phyloP scores from a whole-genome alignment of 352 stramenopile species.

The Phytophthora fragariaefolia region DNA sequence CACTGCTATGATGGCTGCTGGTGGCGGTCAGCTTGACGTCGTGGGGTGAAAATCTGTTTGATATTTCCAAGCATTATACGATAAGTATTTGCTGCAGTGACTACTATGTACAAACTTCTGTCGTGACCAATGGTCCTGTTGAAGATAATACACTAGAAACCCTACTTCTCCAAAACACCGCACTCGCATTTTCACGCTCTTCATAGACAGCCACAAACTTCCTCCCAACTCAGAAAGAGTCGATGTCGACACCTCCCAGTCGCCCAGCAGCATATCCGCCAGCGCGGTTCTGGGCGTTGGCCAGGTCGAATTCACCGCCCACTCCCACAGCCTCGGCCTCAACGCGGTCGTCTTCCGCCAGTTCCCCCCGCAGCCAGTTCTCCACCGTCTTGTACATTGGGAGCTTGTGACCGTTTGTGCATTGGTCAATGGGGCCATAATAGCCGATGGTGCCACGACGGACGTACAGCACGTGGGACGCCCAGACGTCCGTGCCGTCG shows the following conservation, averaged over 20 bases:
- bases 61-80: too few relatives aligned
- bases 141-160: too few relatives aligned
- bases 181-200: too few relatives aligned
- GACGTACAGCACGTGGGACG: slow-evolving; percentile 95
- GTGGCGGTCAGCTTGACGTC: too few relatives aligned
- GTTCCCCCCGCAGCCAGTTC: slow-evolving; percentile 93
- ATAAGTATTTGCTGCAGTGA: too few relatives aligned
- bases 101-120: too few relatives aligned
- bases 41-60: too few relatives aligned
- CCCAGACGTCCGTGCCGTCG: slow-evolving; percentile 97
- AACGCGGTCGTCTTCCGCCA: slow-evolving; percentile 78
- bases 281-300: slow-evolving; percentile 78
- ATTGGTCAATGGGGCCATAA: slow-evolving; percentile 72
- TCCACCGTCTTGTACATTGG: slow-evolving; percentile 94
- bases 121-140: too few relatives aligned
- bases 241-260: slow-evolving; percentile 67
- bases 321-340: slow-evolving; percentile 59
- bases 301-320: slow-evolving; percentile 53
- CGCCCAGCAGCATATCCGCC: slow-evolving; percentile 76
- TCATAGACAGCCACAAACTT: too few relatives aligned
- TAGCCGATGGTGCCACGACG: slow-evolving; percentile 61
- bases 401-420: slow-evolving; percentile 69
- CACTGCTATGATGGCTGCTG: too few relatives aligned
- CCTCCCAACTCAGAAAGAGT: slow-evolving; percentile 17
- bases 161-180: too few relatives aligned